Evolutionary conservation across 108 stramenopile species (phyloP).

Genomic region (Aureococcus anophagefferens): DNA sequence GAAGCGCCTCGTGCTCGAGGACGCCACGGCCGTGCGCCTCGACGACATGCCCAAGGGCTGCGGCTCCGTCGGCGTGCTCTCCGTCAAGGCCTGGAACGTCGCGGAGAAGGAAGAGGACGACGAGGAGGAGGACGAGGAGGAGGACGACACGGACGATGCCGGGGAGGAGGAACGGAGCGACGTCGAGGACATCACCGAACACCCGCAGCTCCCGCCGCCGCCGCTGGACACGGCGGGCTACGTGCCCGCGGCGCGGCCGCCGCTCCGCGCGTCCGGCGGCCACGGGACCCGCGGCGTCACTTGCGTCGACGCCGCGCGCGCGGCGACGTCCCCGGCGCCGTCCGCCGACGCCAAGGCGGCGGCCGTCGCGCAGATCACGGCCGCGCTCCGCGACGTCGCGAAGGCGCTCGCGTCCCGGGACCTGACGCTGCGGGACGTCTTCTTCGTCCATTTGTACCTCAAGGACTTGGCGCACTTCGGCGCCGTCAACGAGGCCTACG

Average conservation of each 20-base stretch:
- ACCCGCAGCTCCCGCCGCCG: no score
- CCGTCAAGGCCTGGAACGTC: background rate
- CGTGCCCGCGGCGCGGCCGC: no score
- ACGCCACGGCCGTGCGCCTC: background rate
- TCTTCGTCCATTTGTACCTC: slow-evolving; percentile 84
- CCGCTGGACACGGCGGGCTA: no score
- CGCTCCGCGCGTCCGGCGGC: no score
- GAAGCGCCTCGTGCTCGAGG: slow-evolving; percentile 65
- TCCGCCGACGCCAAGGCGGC: no score
- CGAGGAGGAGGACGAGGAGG: slow-evolving; percentile 7
- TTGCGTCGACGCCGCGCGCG: slow-evolving; percentile 18
- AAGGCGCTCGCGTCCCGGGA: slow-evolving; percentile 5
- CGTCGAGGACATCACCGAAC: background rate
- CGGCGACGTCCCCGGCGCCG: no score
- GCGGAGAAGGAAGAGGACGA: background rate
- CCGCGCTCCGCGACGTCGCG: slow-evolving; percentile 3
- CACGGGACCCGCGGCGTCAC: slow-evolving; percentile 2
- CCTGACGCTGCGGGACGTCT: slow-evolving; percentile 57
- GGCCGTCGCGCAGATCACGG: slow-evolving; percentile 14
- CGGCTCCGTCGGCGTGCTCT: background rate
- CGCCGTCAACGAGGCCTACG: slow-evolving; percentile 73
- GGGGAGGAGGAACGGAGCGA: no score
- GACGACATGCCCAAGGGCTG: slow-evolving; percentile 3
- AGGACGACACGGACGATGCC: background rate
- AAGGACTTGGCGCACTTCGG: slow-evolving; percentile 77